Evolutionary conservation across 2,329 filamentous ascomycete genomes (phyloP).

Genomic region (Neonectria faginata): DNA sequence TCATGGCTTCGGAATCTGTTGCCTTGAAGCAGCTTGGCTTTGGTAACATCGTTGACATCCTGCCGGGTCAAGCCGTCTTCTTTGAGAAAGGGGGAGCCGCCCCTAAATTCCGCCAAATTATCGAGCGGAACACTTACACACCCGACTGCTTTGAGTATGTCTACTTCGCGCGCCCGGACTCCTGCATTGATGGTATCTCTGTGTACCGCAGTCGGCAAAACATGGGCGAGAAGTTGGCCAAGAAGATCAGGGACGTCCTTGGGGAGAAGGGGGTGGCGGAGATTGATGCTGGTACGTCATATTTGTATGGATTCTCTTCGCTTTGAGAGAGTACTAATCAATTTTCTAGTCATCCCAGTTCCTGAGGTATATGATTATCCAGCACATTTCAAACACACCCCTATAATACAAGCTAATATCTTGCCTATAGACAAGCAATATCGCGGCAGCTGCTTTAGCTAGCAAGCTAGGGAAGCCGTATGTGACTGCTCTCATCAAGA

Average conservation of each 20-base stretch:
- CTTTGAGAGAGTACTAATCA: conserved; percentile 24
- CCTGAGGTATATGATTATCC: conserved; percentile 50
- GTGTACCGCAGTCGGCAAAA: conserved; percentile 86
- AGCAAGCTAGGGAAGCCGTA: conserved; percentile 80
- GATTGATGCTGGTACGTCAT: conserved; percentile 71
- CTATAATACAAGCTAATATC: neutral
- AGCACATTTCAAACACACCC: no score
- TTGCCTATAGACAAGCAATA: conserved; percentile 75
- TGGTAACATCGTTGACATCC: conserved; percentile 78
- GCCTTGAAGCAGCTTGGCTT: conserved; percentile 88
- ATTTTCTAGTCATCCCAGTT: conserved; percentile 76
- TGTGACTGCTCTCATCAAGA: conserved; percentile 87
- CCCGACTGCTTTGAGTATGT: conserved; percentile 72
- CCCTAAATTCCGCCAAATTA: conserved; percentile 77
- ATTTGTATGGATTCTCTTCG: conserved; percentile 19
- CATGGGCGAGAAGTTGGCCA: conserved; percentile 86
- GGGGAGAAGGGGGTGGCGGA: conserved; percentile 76
- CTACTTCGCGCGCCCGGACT: conserved; percentile 88
- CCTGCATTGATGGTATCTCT: conserved; percentile 86
- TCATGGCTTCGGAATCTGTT: conserved; percentile 91
- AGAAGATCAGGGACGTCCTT: conserved; percentile 75
- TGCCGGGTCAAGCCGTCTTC: conserved; percentile 87
- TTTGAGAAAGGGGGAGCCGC: conserved; percentile 81
- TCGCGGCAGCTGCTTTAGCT: conserved; percentile 82
- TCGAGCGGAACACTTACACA: conserved; percentile 75